These are phyloP conservation scores for Hyaloscypha variabilis DNA, from an alignment of 495 filamentous ascomycete genomes.

Conservation along the genomic window DNA sequence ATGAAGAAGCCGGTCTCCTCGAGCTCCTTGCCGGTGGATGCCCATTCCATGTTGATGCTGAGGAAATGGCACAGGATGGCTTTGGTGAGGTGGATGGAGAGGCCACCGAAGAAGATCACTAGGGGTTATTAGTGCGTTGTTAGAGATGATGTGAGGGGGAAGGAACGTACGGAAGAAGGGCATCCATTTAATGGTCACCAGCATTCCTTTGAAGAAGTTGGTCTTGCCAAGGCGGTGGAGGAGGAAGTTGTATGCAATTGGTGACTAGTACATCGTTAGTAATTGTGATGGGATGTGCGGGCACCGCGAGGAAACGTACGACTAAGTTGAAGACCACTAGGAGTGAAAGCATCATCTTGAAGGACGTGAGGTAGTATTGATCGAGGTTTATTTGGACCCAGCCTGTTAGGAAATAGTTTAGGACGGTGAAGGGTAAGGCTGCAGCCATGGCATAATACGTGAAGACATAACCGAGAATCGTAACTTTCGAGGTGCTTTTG, in stretches of 20 bases:
- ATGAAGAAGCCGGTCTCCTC: slow-evolving; percentile 38
- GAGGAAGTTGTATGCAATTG: slow-evolving; percentile 18
- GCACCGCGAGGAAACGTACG: slow-evolving; percentile 2
- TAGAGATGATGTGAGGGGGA: too few relatives aligned
- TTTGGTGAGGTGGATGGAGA: slow-evolving; percentile 61
- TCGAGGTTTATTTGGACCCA: slow-evolving; percentile 52
- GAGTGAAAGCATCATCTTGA: slow-evolving; percentile 52
- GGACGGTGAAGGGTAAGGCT: slow-evolving; percentile 62
- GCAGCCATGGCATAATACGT: slow-evolving; percentile 65
- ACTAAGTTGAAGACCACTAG: slow-evolving; percentile 41
- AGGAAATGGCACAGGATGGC: slow-evolving; percentile 63
- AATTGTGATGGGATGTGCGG: not conserved
- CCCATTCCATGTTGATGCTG: slow-evolving; percentile 64
- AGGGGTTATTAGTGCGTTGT: too few relatives aligned
- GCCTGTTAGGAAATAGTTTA: slow-evolving; percentile 60
- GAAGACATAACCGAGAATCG: slow-evolving; percentile 59
- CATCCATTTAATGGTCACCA: slow-evolving; percentile 65
- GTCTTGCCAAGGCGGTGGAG: slow-evolving; percentile 24
- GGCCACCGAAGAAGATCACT: slow-evolving; percentile 61
- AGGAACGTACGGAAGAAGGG: slow-evolving; percentile 47
- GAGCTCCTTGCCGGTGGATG: slow-evolving; percentile 61
- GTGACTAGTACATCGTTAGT: slow-evolving; percentile 2
- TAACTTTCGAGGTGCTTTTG: slow-evolving; percentile 56
- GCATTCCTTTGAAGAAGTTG: slow-evolving; percentile 36
- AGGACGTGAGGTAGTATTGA: slow-evolving; percentile 54